phyloP scores from a whole-genome alignment of 768 basidiomycete genomes.

The Tephrocybe sp. region DNA sequence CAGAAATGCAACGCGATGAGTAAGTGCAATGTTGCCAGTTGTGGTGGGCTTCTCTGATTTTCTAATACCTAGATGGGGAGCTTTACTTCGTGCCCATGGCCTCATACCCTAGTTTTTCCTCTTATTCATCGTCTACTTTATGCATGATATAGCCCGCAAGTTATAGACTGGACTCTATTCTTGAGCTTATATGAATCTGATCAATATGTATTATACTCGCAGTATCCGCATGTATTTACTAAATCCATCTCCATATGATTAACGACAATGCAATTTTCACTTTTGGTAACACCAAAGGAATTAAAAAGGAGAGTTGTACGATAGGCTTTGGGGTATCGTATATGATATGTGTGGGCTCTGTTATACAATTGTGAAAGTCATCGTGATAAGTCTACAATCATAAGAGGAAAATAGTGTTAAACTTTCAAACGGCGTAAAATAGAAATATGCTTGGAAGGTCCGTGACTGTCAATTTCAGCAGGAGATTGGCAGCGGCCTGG shows the following conservation, averaged over 20 bases:
- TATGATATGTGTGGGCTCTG: slow-evolving; percentile 15
- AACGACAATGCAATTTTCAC: neutral
- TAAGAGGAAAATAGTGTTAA: slow-evolving; percentile 15
- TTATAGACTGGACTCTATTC: slow-evolving; percentile 11
- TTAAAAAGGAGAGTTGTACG: slow-evolving; percentile 14
- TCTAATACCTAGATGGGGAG: slow-evolving; percentile 63
- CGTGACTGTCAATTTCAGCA: slow-evolving; percentile 13
- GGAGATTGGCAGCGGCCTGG: slow-evolving; percentile 10
- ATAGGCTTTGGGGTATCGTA: slow-evolving; percentile 19
- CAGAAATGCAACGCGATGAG: slow-evolving; percentile 80
- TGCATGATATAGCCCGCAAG: slow-evolving; percentile 12
- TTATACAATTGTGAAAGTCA: slow-evolving; percentile 16
- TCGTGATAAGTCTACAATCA: slow-evolving; percentile 3
- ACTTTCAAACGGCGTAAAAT: slow-evolving; percentile 35
- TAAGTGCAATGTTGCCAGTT: slow-evolving; percentile 38
- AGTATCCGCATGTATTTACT: slow-evolving; percentile 17
- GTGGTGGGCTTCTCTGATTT: slow-evolving; percentile 14
- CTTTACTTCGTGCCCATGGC: slow-evolving; percentile 53
- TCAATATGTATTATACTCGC: slow-evolving; percentile 17
- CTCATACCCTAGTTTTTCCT: slow-evolving; percentile 32
- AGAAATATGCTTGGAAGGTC: slow-evolving; percentile 31
- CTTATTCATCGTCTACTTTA: neutral
- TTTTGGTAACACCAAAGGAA: neutral
- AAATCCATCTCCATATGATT: slow-evolving; percentile 4
- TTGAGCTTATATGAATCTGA: neutral